These are phyloP conservation scores for Microbotryum violaceum DNA, from an alignment of 1,284 basidiomycete species.

Conservation along the genomic window DNA sequence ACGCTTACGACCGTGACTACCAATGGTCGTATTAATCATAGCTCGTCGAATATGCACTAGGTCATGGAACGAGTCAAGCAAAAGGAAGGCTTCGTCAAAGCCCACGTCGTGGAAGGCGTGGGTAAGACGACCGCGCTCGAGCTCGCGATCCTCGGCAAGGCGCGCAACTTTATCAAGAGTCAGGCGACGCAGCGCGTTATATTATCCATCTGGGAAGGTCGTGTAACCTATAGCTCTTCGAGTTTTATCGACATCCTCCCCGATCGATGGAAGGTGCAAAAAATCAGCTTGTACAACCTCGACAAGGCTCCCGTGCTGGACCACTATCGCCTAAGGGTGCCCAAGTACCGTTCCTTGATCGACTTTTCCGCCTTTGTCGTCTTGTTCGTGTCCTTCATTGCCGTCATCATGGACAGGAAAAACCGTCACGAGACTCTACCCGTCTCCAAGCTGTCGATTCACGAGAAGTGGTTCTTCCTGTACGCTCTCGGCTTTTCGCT, in stretches of 20 bases:
- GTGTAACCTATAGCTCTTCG: constrained; percentile 36
- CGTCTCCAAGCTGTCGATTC: constrained; percentile 5
- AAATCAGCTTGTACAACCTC: constrained; percentile 42
- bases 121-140: constrained; percentile 32
- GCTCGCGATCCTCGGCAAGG: constrained; percentile 28
- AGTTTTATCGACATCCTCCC: constrained; percentile 36
- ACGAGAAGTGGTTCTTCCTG: constrained; percentile 36
- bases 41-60: neutral
- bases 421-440: constrained; percentile 21
- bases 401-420: constrained; percentile 37
- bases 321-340: constrained; percentile 42
- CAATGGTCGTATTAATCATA: too few species aligned
- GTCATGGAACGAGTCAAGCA: constrained; percentile 23
- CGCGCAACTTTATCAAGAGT: constrained; percentile 6
- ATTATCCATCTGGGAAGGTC: constrained; percentile 35
- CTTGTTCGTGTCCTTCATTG: constrained; percentile 41
- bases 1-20: too few species aligned
- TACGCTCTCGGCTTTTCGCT: constrained; percentile 37
- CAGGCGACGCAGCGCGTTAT: constrained; percentile 32
- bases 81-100: constrained; percentile 21
- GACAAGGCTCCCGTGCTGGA: constrained; percentile 42
- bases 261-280: constrained; percentile 43
- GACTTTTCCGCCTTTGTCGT: constrained; percentile 35
- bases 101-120: constrained; percentile 16
- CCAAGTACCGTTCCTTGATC: constrained; percentile 33